Evolutionary conservation across 140 eudicot species (phyloP), one percentile per base, ranked within the genome.

Genomic region (Stevia rebaudiana): DNA sequence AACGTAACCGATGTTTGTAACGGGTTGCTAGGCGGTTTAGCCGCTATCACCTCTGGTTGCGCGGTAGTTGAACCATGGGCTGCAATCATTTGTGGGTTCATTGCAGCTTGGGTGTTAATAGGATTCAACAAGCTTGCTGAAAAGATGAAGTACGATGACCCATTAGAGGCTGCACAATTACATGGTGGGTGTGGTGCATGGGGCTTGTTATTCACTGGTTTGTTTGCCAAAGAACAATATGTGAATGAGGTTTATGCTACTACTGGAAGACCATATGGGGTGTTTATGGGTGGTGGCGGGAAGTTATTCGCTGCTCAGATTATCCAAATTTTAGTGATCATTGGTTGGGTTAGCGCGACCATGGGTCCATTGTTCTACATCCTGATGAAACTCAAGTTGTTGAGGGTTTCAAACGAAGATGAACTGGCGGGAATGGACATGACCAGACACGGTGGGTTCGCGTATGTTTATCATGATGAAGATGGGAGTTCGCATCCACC

Each of bases 31-130:
- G 95, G 95, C 0, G 95, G 95, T 8, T 62, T 86, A 22, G 95
- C 95, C 0, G 90, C 95, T 7, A 83, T 86, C 46, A 86, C 95
- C 50, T 83, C 95, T 0, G 95, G 95, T 2, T 86, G 95, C 17
- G 40, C 95, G 0, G 95, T 86, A 49, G 95, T 86, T 3, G 94
- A 86, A 48, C 94, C 94, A 11, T 86, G 94, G 94, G 89, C 89
- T 0, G 94, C 94, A 8, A 72, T 86, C 6, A 63, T 86, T 5
- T 86, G 95, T 62, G 95, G 95, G 0, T 86, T 86, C 31, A 70
- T 82, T 23, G 90, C 95, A 1, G 65, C 90, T 31, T 86, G 95
- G 95, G 90, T 86, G 23, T 35, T 86, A 12, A 83, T 86, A 18
- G 95, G 95, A 25, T 52, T 60, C 24, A 86, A 86, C 84, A 80